phyloP scores from a whole-genome alignment of 2,329 filamentous ascomycete genomes.

The Rhynchosporium graminicola region DNA sequence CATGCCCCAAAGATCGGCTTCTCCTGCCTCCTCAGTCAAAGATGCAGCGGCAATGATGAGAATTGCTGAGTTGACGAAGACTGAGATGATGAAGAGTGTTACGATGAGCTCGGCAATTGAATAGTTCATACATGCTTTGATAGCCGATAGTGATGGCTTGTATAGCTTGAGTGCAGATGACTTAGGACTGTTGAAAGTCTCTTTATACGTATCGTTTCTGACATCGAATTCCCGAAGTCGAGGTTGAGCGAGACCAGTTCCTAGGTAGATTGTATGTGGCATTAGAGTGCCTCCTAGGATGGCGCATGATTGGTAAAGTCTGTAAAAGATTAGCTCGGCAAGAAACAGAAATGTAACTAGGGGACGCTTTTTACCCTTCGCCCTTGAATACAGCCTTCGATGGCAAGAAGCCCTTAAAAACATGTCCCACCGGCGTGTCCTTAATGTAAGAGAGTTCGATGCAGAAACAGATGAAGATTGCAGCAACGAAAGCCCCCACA shows the following conservation, averaged over 20 bases:
- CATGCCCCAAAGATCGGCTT: slow-evolving; percentile 80
- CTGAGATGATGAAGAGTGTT: slow-evolving; percentile 75
- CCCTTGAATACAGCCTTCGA: slow-evolving; percentile 57
- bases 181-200: slow-evolving; percentile 34
- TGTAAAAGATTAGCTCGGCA: slow-evolving; percentile 16
- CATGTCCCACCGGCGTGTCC: slow-evolving; percentile 52
- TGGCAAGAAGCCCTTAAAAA: slow-evolving; percentile 65
- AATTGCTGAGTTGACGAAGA: slow-evolving; percentile 82
- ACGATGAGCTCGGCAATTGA: slow-evolving; percentile 68
- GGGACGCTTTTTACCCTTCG: slow-evolving; percentile 45
- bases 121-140: slow-evolving; percentile 70
- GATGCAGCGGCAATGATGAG: slow-evolving; percentile 78
- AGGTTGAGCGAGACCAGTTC: slow-evolving; percentile 68
- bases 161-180: slow-evolving; percentile 55
- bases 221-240: slow-evolving; percentile 63
- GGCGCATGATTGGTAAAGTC: slow-evolving; percentile 68
- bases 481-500: slow-evolving; percentile 61
- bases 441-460: slow-evolving; percentile 64
- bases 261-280: slow-evolving; percentile 68
- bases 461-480: slow-evolving; percentile 68
- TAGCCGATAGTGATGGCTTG: slow-evolving; percentile 67
- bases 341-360: slow-evolving; percentile 16
- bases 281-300: slow-evolving; percentile 75
- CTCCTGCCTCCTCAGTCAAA: slow-evolving; percentile 63
- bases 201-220: slow-evolving; percentile 52